phyloP scores from a whole-genome alignment of 371 early-diverging fungal species.

The Mucor sp. region DNA sequence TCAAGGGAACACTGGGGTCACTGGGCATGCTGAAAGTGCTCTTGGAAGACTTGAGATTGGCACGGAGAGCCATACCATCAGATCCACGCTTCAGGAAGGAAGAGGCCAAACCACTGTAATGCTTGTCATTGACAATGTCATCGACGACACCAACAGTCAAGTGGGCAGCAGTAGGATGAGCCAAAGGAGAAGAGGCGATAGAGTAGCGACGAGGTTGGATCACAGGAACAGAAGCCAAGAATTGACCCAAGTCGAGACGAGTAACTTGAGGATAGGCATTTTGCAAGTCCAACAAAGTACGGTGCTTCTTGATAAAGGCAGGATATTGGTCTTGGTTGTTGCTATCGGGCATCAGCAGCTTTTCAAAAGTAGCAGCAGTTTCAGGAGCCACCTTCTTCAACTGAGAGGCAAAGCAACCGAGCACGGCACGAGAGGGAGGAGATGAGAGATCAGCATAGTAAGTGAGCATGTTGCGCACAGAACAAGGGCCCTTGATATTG shows the following conservation, averaged over 20 bases:
- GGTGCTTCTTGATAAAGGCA: slow-evolving; percentile 42
- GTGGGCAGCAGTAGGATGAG: slow-evolving; percentile 29
- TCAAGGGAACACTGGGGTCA: slow-evolving; percentile 42
- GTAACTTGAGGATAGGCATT: slow-evolving; percentile 47
- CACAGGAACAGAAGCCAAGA: slow-evolving; percentile 46
- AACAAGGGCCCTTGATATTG: slow-evolving; percentile 48
- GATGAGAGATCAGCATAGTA: slow-evolving; percentile 53
- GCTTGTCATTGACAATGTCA: slow-evolving; percentile 41
- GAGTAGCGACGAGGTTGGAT: slow-evolving; percentile 62
- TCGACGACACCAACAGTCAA: slow-evolving; percentile 48
- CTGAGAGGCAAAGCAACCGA: slow-evolving; percentile 44
- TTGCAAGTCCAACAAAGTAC: slow-evolving; percentile 53
- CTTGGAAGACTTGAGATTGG: slow-evolving; percentile 46
- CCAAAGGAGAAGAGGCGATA: slow-evolving; percentile 51
- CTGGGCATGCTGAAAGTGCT: slow-evolving; percentile 42
- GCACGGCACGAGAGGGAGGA: slow-evolving; percentile 49
- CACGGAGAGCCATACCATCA: slow-evolving; percentile 23
- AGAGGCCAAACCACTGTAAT: slow-evolving; percentile 47
- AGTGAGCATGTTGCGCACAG: slow-evolving; percentile 50
- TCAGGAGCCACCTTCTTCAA: slow-evolving; percentile 36
- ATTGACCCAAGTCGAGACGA: slow-evolving; percentile 45
- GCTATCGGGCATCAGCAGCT: slow-evolving; percentile 37
- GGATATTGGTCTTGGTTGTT: slow-evolving; percentile 38
- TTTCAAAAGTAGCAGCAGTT: slow-evolving; percentile 41
- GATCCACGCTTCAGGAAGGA: slow-evolving; percentile 28